Base-by-base conservation (phyloP, 306 rosid genomes). In the Cicer cuneatum region DNA sequence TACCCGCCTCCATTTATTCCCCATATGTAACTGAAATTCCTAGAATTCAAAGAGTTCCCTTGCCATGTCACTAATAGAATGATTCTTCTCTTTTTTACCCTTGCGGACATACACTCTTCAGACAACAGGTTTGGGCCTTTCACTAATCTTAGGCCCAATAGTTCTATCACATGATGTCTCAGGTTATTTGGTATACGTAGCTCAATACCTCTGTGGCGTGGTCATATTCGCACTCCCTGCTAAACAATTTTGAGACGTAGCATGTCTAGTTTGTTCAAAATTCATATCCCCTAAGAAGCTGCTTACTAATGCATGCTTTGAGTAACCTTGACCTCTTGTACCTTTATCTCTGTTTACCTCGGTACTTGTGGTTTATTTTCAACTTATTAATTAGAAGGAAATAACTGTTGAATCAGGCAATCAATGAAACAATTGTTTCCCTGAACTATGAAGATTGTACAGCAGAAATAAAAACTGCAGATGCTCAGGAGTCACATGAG, bases 381-480 rank as follows among this genome's bases (percentile, higher is more conserved):
- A 69, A 78, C 43, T 69, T 40, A 38, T 49, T 46, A 47, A 69
- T 60, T 9, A 69, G 43, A 73, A 40, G 13, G 42, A 47, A 57
- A 48, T 79, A 74, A 69, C 53, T 75, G 35, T 76, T 77, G 83
- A 76, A 73, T 78, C 98, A 95, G 99, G 96, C 87, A 78, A 95
- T 95, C 85, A 87, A 90, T 82, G 89, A 90, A 12, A 90, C 86
- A 81, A 90, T 95, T 53, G 69, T 85, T 75, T 90, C 97, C 81
- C 79, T 95, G 82, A 89, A 89, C 49, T 92, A 87, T 82, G 97
- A 90, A 78, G 96, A 95, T 69, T 87, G 83, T 69, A 86, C 96
- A 2, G 99, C 89, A 29, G 99, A 95, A 84, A 95, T 95, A 74
- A 87, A 86, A 83, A 92, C 93, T 49, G 99, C 99, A 1, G 99